Conservation (phyloP, 352 stramenopile genomes). For the Phytophthora cactorum region DNA sequence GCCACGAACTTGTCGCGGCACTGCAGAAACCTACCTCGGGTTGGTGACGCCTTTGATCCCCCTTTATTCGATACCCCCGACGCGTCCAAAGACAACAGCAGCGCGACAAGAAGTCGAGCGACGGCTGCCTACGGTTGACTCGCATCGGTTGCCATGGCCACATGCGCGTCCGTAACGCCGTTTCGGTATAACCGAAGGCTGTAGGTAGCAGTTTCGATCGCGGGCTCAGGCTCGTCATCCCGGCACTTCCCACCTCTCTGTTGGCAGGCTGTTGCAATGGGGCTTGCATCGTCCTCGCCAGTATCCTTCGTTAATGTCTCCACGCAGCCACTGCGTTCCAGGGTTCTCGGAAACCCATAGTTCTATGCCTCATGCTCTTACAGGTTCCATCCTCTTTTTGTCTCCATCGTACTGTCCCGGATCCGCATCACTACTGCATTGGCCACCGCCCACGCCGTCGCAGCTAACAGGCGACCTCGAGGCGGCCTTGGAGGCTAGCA, state of each 20-base stretch:
- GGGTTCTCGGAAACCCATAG: no score
- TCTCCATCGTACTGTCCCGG: no score
- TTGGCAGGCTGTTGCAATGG: background rate
- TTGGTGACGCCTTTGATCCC: background rate
- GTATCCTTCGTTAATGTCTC: no score
- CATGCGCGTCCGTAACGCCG: background rate
- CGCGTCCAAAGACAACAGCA: no score
- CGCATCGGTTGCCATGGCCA: background rate
- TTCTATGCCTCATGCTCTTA: no score
- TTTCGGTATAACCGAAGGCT: background rate
- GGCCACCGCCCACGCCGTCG: no score
- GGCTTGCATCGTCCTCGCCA: no score
- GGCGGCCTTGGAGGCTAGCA: no score
- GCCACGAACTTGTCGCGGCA: constrained; percentile 5
- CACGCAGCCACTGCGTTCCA: no score
- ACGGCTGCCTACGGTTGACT: background rate
- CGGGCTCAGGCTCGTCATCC: background rate
- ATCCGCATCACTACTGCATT: no score
- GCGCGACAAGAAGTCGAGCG: background rate
- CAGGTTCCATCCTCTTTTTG: no score
- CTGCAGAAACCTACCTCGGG: background rate
- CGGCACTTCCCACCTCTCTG: background rate
- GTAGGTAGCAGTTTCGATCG: background rate
- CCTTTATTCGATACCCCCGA: background rate
- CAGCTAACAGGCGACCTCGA: no score